Evolutionary conservation across 768 basidiomycete species (phyloP), one percentile per base, ranked within the genome.

Genomic region (Boletus tomentosulus): DNA sequence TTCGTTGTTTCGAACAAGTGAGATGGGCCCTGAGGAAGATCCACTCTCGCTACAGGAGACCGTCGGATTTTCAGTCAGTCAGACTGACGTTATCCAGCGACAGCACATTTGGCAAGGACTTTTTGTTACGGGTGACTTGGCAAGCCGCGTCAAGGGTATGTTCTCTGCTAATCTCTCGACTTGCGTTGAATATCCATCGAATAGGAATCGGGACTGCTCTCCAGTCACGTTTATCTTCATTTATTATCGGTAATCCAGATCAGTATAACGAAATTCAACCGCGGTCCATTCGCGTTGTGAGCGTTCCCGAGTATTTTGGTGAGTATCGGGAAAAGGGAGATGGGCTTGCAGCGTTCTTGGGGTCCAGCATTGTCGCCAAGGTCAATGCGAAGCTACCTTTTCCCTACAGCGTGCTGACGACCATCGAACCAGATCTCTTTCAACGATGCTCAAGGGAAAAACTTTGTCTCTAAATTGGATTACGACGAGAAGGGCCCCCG

Each of bases 301-400:
- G 73, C 34, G 79, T 93, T 8, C 92, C 93, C 1, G 92, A 95
- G 31, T 95, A 94, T 69, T 97, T 92, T 66, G 86, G 88, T 8
- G 92, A 95, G 66, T 97, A 89, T 63, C 77, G 90, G 53, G 89
- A 92, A 47, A 89, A 83, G 42, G 92, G 91, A 2, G 89, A 92
- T 50, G 86, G 86, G 2, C 74, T 86, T 37, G 86, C 89, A 4
- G 84, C 86, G 11, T 94, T 92, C 74, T 71, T 94, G 53, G 92
- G 92, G 1, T 77, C 84, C 16, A 86, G 86, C 60, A 91, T 94
- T 57, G 79, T 85, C n/a, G 92, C 89, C 6, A 94, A 93, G 77
- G 92, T 89, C 49, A 50, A 44, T 42, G 22, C 12, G 44, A 69
- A 57, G 12, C 43, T 34, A 30, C 24, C 13, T 27, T 39, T 41